Percentiles rank a stretch among this genome's conserved stretches.
Conservation (phyloP, 225 moss, liverwort and hornwort species). For the Bryum argenteum region DNA sequence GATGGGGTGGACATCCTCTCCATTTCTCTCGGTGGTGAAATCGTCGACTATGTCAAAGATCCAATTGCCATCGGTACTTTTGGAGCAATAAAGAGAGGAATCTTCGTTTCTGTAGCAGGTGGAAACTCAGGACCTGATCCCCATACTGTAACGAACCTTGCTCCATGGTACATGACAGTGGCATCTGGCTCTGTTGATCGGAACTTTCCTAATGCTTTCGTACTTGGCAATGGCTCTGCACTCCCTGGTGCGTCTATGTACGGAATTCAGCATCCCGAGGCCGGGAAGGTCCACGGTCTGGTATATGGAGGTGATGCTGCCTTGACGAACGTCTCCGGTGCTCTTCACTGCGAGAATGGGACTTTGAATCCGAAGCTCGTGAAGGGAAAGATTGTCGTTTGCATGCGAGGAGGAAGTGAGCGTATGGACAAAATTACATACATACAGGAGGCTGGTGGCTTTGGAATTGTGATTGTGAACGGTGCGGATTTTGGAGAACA, state of each 20-base stretch:
- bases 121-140: conserved; percentile 66
- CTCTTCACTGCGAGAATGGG: conserved; percentile 34
- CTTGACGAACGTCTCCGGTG: background rate
- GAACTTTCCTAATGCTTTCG: conserved; percentile 58
- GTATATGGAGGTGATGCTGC: conserved; percentile 27
- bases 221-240: conserved; percentile 46
- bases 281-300: conserved; percentile 11
- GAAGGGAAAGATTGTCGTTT: conserved; percentile 70
- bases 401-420: conserved; percentile 57
- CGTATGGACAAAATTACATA: conserved; percentile 57
- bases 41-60: conserved; percentile 43
- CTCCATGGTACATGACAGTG: conserved; percentile 87
- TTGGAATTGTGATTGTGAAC: conserved; percentile 44
- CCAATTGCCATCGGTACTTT: conserved; percentile 66
- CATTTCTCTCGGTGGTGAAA: conserved; percentile 60
- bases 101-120: conserved; percentile 74
- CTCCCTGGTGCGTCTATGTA: conserved; percentile 32
- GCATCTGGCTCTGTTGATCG: conserved; percentile 77
- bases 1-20: conserved; percentile 92
- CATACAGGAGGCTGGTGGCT: conserved; percentile 40
- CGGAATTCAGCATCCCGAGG: conserved; percentile 24
- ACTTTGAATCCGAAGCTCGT: conserved; percentile 57
- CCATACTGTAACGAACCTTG: conserved; percentile 58
- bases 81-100: conserved; percentile 65
- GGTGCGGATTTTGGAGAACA: conserved; percentile 8